Evolutionary conservation across 1,139 yeast genomes (phyloP), one percentile per base, ranked within the genome.

Genomic region (Pichia sp.): DNA sequence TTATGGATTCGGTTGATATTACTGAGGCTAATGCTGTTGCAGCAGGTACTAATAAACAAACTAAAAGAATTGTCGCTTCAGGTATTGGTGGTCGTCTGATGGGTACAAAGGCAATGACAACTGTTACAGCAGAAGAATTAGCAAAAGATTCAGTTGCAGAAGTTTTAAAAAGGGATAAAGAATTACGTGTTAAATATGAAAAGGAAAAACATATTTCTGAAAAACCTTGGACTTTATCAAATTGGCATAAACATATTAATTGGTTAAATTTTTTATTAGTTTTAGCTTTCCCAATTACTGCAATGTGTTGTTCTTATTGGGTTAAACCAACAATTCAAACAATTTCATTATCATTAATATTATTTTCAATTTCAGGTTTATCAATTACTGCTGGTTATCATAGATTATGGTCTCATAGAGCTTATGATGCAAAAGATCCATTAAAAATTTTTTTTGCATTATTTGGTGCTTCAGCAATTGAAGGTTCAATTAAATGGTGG

Each of bases 401-500:
- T 62, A 76, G 96, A 59, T 66, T 82, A 57, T 87, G 84, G 82
- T 76, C 98, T 32, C 98, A 92, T 70, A 82, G 92, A 61, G 73
- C 97, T 24, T 92, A 86, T 67, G 76, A 76, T 48, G 97, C 94
- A 38, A 71, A 74, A 43, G 62, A 72, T 57, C 92, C 95, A 7
- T 75, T 87, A 40, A 76, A 84, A 55, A 54, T 87, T 39, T 74
- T 84, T 57, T 82, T 75, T 59, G 95, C 96, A 37, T 69, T 87
- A 39, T 84, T 85, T 55, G 98, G 98, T 48, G 94, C 96, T 38
- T 95, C 96, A 46, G 87, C 97, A 47, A 89, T 87, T 48, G 95
- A 92, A 69, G 98, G 98, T 55, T 89, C 97, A 41, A 83, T 90
- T 66, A 89, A 92, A 70, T 94, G 98, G 98, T 92, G 98, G 98